Conservation (phyloP, 2,329 filamentous ascomycete species). For the Lachnellula suecica region DNA sequence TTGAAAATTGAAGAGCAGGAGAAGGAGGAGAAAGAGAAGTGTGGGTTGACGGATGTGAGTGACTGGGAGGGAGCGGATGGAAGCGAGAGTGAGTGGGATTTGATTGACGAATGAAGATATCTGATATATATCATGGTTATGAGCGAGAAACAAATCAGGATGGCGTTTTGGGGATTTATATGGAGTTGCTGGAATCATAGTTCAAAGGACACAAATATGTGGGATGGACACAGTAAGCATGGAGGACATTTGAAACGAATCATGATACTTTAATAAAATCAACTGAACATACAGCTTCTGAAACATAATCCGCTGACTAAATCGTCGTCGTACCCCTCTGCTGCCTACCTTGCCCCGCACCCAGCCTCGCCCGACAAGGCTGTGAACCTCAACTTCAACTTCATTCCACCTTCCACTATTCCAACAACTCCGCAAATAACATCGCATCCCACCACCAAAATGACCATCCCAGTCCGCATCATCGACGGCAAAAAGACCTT, state of each 20-base stretch:
- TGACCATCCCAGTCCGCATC: slow-evolving; percentile 19
- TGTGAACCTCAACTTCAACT: not conserved
- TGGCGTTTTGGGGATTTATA: not conserved
- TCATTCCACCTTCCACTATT: not conserved
- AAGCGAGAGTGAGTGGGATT: not conserved
- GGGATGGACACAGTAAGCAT: no score
- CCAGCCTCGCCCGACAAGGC: slow-evolving; percentile 4
- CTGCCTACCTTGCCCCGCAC: slow-evolving; percentile 5
- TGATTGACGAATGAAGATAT: not conserved
- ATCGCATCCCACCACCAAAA: slow-evolving; percentile 9
- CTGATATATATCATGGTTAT: not conserved
- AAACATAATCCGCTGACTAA: no score
- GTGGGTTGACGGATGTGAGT: not conserved
- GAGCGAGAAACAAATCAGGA: not conserved
- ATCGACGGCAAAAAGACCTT: slow-evolving; percentile 25
- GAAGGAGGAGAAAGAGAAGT: not conserved
- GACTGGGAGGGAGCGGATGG: not conserved
- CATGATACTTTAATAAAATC: not conserved
- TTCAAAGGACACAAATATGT: no score
- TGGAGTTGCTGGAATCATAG: no score
- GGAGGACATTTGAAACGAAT: no score
- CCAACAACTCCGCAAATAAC: no score
- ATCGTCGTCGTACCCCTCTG: not conserved
- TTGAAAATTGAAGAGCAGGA: not conserved
- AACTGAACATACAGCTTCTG: no score